Percentiles rank a stretch among this genome's conserved stretches.
Conservation (phyloP, 495 filamentous ascomycete species). For the Lophiostoma macrostomum region DNA sequence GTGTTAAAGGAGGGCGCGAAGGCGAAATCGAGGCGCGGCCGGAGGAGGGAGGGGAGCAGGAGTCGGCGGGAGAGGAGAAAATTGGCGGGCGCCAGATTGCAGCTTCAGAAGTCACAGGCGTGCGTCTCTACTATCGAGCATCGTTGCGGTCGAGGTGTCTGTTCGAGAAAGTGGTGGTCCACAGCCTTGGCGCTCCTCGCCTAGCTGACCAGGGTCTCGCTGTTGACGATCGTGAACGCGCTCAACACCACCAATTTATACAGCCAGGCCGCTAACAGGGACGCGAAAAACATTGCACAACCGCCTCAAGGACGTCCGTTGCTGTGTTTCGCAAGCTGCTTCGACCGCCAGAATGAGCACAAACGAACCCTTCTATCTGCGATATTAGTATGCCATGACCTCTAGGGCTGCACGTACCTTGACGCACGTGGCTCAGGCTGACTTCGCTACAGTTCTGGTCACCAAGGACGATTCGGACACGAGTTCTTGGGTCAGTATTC, state of each 20-base stretch:
- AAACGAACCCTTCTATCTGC: conserved; percentile 87
- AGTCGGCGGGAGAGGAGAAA: background rate
- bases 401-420: too few relatives aligned
- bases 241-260: background rate
- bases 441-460: conserved; percentile 70
- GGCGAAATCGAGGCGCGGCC: conserved; percentile 2
- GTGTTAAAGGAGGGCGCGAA: conserved; percentile 7
- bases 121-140: conserved; percentile 2
- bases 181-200: background rate
- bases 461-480: conserved; percentile 96
- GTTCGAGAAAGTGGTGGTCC: conserved; percentile 22
- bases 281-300: too few relatives aligned
- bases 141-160: conserved; percentile 19
- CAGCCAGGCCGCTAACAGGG: background rate
- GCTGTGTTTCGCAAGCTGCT: background rate
- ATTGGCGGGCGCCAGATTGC: background rate
- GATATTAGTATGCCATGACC: conserved; percentile 78
- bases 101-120: background rate
- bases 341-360: conserved; percentile 46
- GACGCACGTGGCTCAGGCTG: conserved; percentile 12
- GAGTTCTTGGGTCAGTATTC: conserved; percentile 81
- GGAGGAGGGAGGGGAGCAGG: background rate
- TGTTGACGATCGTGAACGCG: background rate
- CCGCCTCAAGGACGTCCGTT: background rate
- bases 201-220: conserved; percentile 2